Evolutionary conservation across 768 basidiomycete species (phyloP), one percentile per base, ranked within the genome.

Genomic region (Cantharellus cinnabarinus): DNA sequence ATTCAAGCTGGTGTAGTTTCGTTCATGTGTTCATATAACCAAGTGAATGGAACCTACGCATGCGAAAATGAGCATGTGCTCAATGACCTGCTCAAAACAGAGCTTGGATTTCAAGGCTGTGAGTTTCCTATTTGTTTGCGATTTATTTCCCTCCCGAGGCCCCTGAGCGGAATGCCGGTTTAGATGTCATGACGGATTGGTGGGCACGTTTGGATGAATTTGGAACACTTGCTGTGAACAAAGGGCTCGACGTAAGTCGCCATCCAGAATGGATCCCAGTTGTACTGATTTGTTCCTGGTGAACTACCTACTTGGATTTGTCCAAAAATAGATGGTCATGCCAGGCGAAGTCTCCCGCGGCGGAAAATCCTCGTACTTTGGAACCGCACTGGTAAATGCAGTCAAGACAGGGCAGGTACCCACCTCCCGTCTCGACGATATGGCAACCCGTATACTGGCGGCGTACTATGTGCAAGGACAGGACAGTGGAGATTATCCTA

Each of bases 381-480:
- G 72, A 4, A 37, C 42, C 0, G 85, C 82, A 66, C 74, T 89
- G 40, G 81, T 80, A 0, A 72, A 72, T 37, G 80, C 74, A 55
- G 85, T 91, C 15, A 70, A 75, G 53, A 85, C 89, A 66, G 81
- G 80, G 44, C 81, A 79, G 2, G 83, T 91, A 57, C 75, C 83
- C 0, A 72, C 75, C 62, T 29, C 20, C 20, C 20, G 20, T 29
- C 20, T 29, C 20, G 66, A 66, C 56, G 80, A 88, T 66, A 76
- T 85, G 75, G 84, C 83, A 0, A 77, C 77, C 2, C 78, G 85
- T 20, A 81, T 86, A 60, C 66, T 86, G 5, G 81, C 83, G 15
- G 75, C 76, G 4, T 86, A 79, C 70, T 87, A 81, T 65, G 69
- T 77, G 57, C 73, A 83, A 51, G 71, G 73, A 41, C 85, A 88